Evolutionary conservation across 2,329 filamentous ascomycete genomes (phyloP), one percentile per base, ranked within the genome.

Genomic region (Cercospora sesami): DNA sequence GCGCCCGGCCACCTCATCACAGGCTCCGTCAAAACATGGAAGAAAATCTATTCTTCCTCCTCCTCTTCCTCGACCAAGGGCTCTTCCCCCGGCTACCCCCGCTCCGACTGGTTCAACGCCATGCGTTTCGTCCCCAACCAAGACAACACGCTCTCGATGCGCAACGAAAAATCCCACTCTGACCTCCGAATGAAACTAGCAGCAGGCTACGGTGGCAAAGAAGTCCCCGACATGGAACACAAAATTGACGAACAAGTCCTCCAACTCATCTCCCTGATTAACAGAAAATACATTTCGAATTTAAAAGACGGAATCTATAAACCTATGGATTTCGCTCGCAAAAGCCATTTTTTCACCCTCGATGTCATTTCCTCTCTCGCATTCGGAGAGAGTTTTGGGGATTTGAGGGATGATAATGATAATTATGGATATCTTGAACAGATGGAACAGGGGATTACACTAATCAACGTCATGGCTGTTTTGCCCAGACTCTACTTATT

Each of bases 351-450:
- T 33, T 71, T 69, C 55, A 71, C 69, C 1, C 26, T 67, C 5
- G 67, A 71, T 26, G 60, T 69, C 2, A 65, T 71, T 18, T 67
- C 61, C 30, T 62, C 64, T 7, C 14, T 69, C 8, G 68, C 68
- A 5, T 69, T 69, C 45, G 61, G 65, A 21, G 57, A 69, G 64
- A 31, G 39, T 14, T 69, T 65, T 60, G 58, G 57, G 9, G 53
- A 64, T 42, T 48, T 69, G 45, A 18, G 31, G 6, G 60, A 66
- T 18, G 64, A 69, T 53, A 6, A 36, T 1, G 64, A 66, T 39
- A 61, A 60, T 33, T 21, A 7, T 61, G 67, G 67, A 0, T 63
- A 60, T 42, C 18, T 66, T 26, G 31, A 57, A 2, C 48, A 69
- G 45, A 45, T 55, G 30, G 55, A 66, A 42, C 60, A 57, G n/a